Base-by-base conservation (phyloP, 768 basidiomycete genomes). In the Exidia glandulosa region DNA sequence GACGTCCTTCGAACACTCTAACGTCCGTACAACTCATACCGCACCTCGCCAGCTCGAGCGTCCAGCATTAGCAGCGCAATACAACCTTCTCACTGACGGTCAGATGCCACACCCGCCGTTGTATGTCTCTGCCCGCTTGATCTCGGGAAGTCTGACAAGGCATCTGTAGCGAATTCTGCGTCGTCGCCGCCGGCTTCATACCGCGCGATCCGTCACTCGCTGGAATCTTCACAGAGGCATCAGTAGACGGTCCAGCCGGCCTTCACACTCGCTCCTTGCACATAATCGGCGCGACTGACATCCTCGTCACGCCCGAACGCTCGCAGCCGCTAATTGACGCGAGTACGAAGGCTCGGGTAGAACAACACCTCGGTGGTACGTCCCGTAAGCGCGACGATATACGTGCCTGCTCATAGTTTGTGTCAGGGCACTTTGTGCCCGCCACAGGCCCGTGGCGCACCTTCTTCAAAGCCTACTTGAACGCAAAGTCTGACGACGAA, bases 401-500 rank as follows among this genome's bases (percentile, higher is more conserved):
- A 16, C 23, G 50, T 50, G 2, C 57, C 19, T 56, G 57, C 55
- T 47, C 14, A 36, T 36, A 4, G 33, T 58, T 45, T 23, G 59
- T 57, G 52, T 30, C 64, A 91, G 90, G 89, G 7, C 90, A 94
- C 70, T 90, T 90, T 64, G 83, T 93, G 3, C 91, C 91, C 1
- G 85, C 84, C 10, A 88, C 86, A 65, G 82, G 79, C 1, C 78
- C 73, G 47, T 94, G 89, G 90, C 78, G 87, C 32, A 79, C 78
- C 64, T 92, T 94, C 71, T 74, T 93, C 57, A 77, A 77, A 55
- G 80, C 80, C 7, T 93, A 86, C 68, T 73, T 90, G 64, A 27
- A 2, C 25, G 50, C 50, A 25, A 31, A 29, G 50, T 6, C 5
- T 25, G 50, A 54, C 50, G 30, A 54, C 10, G 50, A 54, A 25